Base-by-base conservation (phyloP, 179 eudicot species). In the Gypsophila paniculata region DNA sequence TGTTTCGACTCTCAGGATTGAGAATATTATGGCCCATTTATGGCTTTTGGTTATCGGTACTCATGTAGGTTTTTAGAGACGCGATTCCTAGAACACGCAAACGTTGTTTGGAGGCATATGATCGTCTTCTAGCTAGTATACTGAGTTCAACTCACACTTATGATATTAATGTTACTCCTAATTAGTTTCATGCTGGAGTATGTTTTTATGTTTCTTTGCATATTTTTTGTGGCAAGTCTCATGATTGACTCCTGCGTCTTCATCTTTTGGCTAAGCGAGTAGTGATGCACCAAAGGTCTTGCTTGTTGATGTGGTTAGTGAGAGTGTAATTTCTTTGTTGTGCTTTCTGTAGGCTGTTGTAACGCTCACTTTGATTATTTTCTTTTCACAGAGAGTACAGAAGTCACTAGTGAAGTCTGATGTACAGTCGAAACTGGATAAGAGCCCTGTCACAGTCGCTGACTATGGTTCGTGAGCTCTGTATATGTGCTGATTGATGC, bases 401-500 rank as follows among this genome's bases (percentile, higher is more conserved):
- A 91, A 85, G 77, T 90, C 91, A 71, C 75, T 94, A 75, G 71
- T 90, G 80, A 91, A 87, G 75, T 87, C 99, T 51, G 99, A 94
- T 85, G 97, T 94, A 63, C 99, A 94, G 70, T 88, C 99, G 57
- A 94, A 94, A 79, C 85, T 91, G 74, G 99, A 94, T 80, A 91
- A 87, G 84, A 89, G 89, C 80, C 99, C 99, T 49, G 97, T 91
- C 65, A 94, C 99, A 5, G 89, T 94, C 70, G 99, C 99, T 36
- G 97, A 94, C 80, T 94, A 94, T 80, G 99, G 99, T 94, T 79
- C 32, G 86, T 75, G n/a, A 72, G 59, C 8, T 65, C 11, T 51
- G 15, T 61, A 46, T 58, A 5, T 68, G 22, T 68, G 32, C 39
- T 26, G 55, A 23, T 3, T 25, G 42, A 34, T 74, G 61, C 25